Evolutionary conservation across 2,329 filamentous ascomycete genomes (phyloP).

Genomic region (Gaeumannomyces tritici): DNA sequence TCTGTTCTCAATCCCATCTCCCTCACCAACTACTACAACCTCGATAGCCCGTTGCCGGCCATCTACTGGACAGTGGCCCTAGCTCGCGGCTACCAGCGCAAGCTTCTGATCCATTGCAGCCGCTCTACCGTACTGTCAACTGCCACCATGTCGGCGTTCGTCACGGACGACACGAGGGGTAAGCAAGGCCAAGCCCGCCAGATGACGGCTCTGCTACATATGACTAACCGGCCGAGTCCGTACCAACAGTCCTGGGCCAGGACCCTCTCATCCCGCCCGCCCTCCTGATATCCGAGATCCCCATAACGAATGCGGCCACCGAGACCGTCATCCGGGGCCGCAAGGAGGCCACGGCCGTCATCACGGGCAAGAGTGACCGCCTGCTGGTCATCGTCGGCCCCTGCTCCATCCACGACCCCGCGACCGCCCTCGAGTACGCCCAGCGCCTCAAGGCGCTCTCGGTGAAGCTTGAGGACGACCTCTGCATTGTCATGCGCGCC

Average conservation of each 20-base stretch:
- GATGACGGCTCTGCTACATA: not conserved
- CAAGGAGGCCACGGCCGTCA: slow-evolving; percentile 60
- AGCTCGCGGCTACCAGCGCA: not conserved
- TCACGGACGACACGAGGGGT: slow-evolving; percentile 34
- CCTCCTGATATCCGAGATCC: slow-evolving; percentile 78
- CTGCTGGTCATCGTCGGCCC: slow-evolving; percentile 77
- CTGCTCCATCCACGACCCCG: slow-evolving; percentile 94
- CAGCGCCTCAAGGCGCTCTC: slow-evolving; percentile 70
- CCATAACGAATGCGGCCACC: slow-evolving; percentile 52
- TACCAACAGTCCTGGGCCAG: slow-evolving; percentile 69
- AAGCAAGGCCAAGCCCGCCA: slow-evolving; percentile 2
- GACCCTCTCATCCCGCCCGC: slow-evolving; percentile 87
- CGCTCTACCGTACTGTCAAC: slow-evolving; percentile 14
- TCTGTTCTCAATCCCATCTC: not conserved
- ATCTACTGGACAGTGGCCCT: not conserved
- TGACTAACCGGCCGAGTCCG: slow-evolving; percentile 5
- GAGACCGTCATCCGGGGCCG: slow-evolving; percentile 50
- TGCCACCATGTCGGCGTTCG: slow-evolving; percentile 28
- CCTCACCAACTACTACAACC: too few species aligned
- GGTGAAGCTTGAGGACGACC: slow-evolving; percentile 79
- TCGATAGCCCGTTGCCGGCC: not conserved
- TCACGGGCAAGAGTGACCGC: slow-evolving; percentile 57
- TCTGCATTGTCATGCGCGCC: slow-evolving; percentile 93
- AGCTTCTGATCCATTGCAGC: not conserved
- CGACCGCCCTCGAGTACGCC: slow-evolving; percentile 88